These are phyloP conservation scores for Albugo candida DNA, from an alignment of 352 stramenopile genomes.

Conservation along the genomic window DNA sequence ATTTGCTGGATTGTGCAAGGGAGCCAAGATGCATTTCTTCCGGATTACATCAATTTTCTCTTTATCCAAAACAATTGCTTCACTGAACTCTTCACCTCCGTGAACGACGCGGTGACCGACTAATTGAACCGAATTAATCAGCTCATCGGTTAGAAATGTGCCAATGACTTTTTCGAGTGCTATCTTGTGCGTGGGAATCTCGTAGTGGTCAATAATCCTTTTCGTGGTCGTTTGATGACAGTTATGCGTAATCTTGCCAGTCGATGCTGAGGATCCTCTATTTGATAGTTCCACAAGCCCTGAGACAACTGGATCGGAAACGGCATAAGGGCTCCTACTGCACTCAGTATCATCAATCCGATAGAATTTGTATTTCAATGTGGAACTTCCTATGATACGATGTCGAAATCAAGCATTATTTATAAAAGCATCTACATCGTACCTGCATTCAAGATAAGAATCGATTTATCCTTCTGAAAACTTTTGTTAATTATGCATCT, in stretches of 20 bases:
- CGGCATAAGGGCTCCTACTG: conserved; percentile 6
- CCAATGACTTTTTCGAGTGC: conserved; percentile 36
- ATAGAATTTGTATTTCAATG: conserved; percentile 79
- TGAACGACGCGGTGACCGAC: conserved; percentile 81
- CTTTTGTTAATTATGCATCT: too few relatives aligned
- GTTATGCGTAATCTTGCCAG: conserved; percentile 45
- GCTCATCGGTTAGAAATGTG: conserved; percentile 31
- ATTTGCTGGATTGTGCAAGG: conserved; percentile 78
- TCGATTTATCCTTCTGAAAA: background rate
- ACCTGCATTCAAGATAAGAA: background rate
- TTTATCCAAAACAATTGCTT: conserved; percentile 31
- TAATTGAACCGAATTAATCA: conserved; percentile 32
- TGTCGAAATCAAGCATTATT: conserved; percentile 11
- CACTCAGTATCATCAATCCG: conserved; percentile 5
- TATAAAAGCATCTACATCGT: conserved; percentile 12
- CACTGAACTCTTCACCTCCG: conserved; percentile 53
- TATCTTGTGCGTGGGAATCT: conserved; percentile 27
- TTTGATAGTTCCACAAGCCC: conserved; percentile 63
- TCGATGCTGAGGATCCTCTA: conserved; percentile 6
- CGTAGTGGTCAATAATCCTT: conserved; percentile 29
- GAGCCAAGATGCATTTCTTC: conserved; percentile 40
- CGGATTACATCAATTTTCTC: conserved; percentile 32
- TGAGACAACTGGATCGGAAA: conserved; percentile 40
- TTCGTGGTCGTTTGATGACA: conserved; percentile 18
- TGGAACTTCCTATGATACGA: conserved; percentile 30